Evolutionary conservation across 495 filamentous ascomycete species (phyloP).

Genomic region (Talaromyces nanjingensis): DNA sequence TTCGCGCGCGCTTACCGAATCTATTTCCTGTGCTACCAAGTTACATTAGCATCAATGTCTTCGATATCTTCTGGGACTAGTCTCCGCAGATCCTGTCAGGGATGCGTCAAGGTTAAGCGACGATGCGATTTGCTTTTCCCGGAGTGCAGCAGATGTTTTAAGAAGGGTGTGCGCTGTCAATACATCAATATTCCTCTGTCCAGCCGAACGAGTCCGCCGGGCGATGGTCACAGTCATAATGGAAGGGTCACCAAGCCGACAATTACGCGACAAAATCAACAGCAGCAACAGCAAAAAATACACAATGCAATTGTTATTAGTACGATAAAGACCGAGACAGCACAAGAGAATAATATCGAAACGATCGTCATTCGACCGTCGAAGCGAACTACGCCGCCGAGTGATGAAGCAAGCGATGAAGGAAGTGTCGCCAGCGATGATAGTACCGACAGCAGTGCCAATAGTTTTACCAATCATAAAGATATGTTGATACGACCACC

Average conservation of each 20-base stretch:
- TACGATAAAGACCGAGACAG: background rate
- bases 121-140: slow-evolving; percentile 37
- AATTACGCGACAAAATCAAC: background rate
- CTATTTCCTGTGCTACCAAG: background rate
- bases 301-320: background rate
- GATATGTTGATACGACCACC: slow-evolving; percentile 8
- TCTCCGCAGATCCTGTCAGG: slow-evolving; percentile 32
- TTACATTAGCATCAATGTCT: background rate
- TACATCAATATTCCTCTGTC: slow-evolving; percentile 26
- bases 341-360: background rate
- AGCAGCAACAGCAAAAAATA: background rate
- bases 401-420: slow-evolving; percentile 1
- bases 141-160: slow-evolving; percentile 30
- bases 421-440: background rate
- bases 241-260: background rate
- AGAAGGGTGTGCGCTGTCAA: slow-evolving; percentile 25
- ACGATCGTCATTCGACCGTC: background rate
- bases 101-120: slow-evolving; percentile 36
- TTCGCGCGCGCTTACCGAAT: background rate
- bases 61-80: slow-evolving; percentile 10
- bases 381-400: background rate
- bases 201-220: background rate
- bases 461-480: background rate
- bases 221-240: slow-evolving; percentile 3
- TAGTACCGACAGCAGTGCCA: background rate